Evolutionary conservation across 2,329 filamentous ascomycete species (phyloP).

Genomic region (Chrysosporium queenslandicum): DNA sequence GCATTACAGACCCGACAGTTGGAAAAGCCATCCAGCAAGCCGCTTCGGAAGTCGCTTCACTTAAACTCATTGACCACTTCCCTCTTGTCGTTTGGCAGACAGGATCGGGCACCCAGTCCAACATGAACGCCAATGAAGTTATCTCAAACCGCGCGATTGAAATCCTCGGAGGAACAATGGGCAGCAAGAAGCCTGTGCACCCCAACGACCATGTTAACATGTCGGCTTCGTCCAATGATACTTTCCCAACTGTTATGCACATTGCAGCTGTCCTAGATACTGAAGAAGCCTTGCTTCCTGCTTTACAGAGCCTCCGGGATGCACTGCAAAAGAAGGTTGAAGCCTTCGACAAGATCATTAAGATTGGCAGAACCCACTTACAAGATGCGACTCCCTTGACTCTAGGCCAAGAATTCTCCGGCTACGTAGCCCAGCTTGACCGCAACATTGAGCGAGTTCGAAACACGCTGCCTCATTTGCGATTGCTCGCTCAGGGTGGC

Average conservation of each 20-base stretch:
- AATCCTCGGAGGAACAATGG: slow-evolving; percentile 87
- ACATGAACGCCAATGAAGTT: slow-evolving; percentile 99
- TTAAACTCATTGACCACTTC: slow-evolving; percentile 94
- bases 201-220: slow-evolving; percentile 99
- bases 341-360: slow-evolving; percentile 89
- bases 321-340: slow-evolving; percentile 83
- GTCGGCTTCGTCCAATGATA: slow-evolving; percentile 97
- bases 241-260: slow-evolving; percentile 99
- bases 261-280: slow-evolving; percentile 93
- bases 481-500: slow-evolving; percentile 84
- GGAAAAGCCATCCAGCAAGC: slow-evolving; percentile 91
- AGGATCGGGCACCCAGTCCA: slow-evolving; percentile 95
- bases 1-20: slow-evolving; percentile 65
- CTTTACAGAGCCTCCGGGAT: slow-evolving; percentile 68
- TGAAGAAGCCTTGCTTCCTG: slow-evolving; percentile 72
- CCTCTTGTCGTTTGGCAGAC: slow-evolving; percentile 99
- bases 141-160: slow-evolving; percentile 99
- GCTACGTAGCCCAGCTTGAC: slow-evolving; percentile 90
- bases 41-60: slow-evolving; percentile 79
- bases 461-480: slow-evolving; percentile 69
- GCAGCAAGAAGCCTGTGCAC: slow-evolving; percentile 95
- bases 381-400: slow-evolving; percentile 96
- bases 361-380: slow-evolving; percentile 95
- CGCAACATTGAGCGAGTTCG: slow-evolving; percentile 81
- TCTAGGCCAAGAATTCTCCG: slow-evolving; percentile 93